Conservation (phyloP, 2,329 filamentous ascomycete species). For the Ilyonectria robusta region DNA sequence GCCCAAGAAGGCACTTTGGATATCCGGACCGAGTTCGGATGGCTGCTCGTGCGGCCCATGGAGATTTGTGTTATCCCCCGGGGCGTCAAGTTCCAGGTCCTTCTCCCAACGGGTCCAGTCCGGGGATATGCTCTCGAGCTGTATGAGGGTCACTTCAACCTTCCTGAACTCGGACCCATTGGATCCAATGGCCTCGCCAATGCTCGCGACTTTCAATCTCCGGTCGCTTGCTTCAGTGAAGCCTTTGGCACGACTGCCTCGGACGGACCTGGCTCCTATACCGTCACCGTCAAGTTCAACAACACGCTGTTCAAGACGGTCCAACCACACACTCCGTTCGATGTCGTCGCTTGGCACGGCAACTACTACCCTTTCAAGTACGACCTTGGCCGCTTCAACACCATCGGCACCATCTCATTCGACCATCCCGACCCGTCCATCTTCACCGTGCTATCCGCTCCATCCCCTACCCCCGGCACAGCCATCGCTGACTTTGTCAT, state of each 20-base stretch:
- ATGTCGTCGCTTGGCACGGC: conserved; percentile 86
- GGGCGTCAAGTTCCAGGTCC: conserved; percentile 81
- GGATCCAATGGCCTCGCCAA: conserved; percentile 84
- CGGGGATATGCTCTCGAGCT: conserved; percentile 83
- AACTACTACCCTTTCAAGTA: conserved; percentile 88
- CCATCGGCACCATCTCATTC: conserved; percentile 79
- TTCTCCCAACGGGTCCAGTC: conserved; percentile 72
- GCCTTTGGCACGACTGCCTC: conserved; percentile 60
- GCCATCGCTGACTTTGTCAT: conserved; percentile 80
- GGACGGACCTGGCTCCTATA: conserved; percentile 57
- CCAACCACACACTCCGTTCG: conserved; percentile 81
- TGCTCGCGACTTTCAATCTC: conserved; percentile 81
- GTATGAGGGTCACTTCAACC: conserved; percentile 79
- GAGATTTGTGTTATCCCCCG: conserved; percentile 84
- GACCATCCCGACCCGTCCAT: conserved; percentile 86
- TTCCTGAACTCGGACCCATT: conserved; percentile 81
- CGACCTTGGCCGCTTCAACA: conserved; percentile 83
- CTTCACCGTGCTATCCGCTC: conserved; percentile 79
- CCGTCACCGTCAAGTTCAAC: conserved; percentile 75
- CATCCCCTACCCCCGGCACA: conserved; percentile 71
- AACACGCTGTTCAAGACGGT: conserved; percentile 75
- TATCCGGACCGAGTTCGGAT: conserved; percentile 83
- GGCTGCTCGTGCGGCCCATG: conserved; percentile 80
- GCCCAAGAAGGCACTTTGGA: conserved; percentile 81
- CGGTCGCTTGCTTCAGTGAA: conserved; percentile 79